Conservation (phyloP, 805 yeast genomes). For the Cyberlindnera meyerae region DNA sequence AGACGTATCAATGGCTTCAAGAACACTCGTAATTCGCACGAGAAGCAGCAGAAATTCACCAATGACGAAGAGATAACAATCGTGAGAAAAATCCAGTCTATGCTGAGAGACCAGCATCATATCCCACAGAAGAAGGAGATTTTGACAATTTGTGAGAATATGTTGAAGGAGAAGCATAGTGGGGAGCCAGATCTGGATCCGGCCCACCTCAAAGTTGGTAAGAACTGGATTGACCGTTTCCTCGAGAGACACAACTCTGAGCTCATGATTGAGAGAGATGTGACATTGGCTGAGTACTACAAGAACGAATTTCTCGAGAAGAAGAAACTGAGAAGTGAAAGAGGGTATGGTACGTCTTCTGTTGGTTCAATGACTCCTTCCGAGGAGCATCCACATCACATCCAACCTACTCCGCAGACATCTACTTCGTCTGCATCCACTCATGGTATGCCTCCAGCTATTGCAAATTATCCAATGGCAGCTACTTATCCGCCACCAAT, state of each 20-base stretch:
- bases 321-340: slow-evolving; percentile 22
- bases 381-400: slow-evolving; percentile 10
- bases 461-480: slow-evolving; percentile 1
- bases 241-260: slow-evolving; percentile 26
- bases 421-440: slow-evolving; percentile 3
- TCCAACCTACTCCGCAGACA: slow-evolving; percentile 5
- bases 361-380: slow-evolving; percentile 13
- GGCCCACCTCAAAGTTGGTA: slow-evolving; percentile 24
- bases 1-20: slow-evolving; percentile 28
- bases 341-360: slow-evolving; percentile 15
- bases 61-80: slow-evolving; percentile 25
- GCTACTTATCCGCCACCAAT: neutral
- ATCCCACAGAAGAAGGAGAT: slow-evolving; percentile 26
- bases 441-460: neutral
- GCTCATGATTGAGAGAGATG: slow-evolving; percentile 19
- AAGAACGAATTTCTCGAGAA: slow-evolving; percentile 25
- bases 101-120: slow-evolving; percentile 21
- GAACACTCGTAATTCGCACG: slow-evolving; percentile 27
- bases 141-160: slow-evolving; percentile 20
- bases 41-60: slow-evolving; percentile 28
- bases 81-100: slow-evolving; percentile 17
- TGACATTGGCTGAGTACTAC: slow-evolving; percentile 25
- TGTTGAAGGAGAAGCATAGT: slow-evolving; percentile 22
- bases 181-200: slow-evolving; percentile 6
- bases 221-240: slow-evolving; percentile 28